Conservation (phyloP, 179 eudicot species). For the Pouteria campechiana region DNA sequence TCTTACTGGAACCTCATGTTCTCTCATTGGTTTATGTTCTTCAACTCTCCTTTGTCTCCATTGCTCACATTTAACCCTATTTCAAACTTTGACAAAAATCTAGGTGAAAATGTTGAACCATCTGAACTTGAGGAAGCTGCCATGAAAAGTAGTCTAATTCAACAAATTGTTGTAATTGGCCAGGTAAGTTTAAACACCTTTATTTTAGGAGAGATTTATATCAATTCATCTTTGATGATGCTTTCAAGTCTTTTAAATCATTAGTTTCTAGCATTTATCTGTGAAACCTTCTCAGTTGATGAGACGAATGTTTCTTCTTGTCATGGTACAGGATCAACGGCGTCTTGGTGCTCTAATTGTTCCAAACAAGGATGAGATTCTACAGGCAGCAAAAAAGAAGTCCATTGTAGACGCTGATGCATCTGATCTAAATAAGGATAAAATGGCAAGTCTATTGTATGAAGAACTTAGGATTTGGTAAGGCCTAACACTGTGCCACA, state of each 20-base stretch:
- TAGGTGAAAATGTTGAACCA: conserved; percentile 98
- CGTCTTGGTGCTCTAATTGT: conserved; percentile 91
- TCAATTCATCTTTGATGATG: not conserved
- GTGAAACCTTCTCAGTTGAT: too few relatives aligned
- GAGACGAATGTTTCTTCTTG: too few relatives aligned
- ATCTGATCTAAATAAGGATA: conserved; percentile 40
- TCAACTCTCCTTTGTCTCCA: too few relatives aligned
- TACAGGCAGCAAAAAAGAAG: conserved; percentile 37
- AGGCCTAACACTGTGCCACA: not conserved
- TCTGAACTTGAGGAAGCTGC: conserved; percentile 92
- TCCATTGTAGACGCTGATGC: conserved; percentile 30
- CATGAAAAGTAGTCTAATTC: conserved; percentile 65
- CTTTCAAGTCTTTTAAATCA: too few relatives aligned
- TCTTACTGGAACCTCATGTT: too few relatives aligned
- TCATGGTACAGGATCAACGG: conserved; percentile 62
- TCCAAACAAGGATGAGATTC: conserved; percentile 73
- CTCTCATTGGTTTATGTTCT: too few relatives aligned
- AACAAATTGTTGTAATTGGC: conserved; percentile 84
- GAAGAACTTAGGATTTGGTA: conserved; percentile 70
- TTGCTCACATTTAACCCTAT: too few relatives aligned
- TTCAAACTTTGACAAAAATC: conserved; percentile 1
- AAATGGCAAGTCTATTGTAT: conserved; percentile 32
- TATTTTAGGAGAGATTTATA: not conserved
- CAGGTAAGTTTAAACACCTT: conserved; percentile 39
- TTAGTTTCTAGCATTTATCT: too few relatives aligned